These are phyloP conservation scores for Lichtheimia hyalospora DNA, from an alignment of 371 early-diverging fungal genomes.

Conservation along the genomic window DNA sequence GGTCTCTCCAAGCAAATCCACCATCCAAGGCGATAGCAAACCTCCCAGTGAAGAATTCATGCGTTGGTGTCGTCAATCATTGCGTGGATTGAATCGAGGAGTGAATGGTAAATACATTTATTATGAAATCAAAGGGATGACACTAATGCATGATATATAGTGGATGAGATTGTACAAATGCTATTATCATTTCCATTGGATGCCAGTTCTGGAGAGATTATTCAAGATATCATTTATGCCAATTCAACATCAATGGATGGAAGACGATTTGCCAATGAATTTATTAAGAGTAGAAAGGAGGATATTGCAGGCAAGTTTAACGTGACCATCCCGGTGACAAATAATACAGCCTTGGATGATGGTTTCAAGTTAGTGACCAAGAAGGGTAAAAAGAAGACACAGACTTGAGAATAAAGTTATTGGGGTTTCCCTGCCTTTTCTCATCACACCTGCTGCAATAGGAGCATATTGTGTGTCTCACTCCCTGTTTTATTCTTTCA, in stretches of 20 bases:
- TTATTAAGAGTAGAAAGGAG: conserved; percentile 74
- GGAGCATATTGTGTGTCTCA: not conserved
- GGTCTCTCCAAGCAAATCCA: conserved; percentile 13
- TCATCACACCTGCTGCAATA: not conserved
- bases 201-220: conserved; percentile 71
- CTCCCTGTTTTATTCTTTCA: conserved; percentile 2
- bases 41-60: conserved; percentile 77
- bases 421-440: not conserved
- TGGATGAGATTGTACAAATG: conserved; percentile 78
- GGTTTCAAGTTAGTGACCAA: conserved; percentile 57
- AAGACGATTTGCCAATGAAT: conserved; percentile 83
- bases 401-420: conserved; percentile 1
- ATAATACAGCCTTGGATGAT: conserved; percentile 15
- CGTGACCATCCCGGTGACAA: conserved; percentile 28
- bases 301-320: conserved; percentile 60
- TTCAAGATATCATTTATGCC: conserved; percentile 80
- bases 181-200: conserved; percentile 77
- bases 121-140: not conserved
- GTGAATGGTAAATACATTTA: conserved; percentile 49
- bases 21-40: conserved; percentile 30
- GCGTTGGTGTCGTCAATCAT: conserved; percentile 71
- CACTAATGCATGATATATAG: conserved; percentile 6
- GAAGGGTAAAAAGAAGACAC: conserved; percentile 50
- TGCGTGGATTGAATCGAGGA: conserved; percentile 64
- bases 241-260: conserved; percentile 73